Conservation (phyloP, 1,284 basidiomycete species). For the Taiwanofungus camphoratus region DNA sequence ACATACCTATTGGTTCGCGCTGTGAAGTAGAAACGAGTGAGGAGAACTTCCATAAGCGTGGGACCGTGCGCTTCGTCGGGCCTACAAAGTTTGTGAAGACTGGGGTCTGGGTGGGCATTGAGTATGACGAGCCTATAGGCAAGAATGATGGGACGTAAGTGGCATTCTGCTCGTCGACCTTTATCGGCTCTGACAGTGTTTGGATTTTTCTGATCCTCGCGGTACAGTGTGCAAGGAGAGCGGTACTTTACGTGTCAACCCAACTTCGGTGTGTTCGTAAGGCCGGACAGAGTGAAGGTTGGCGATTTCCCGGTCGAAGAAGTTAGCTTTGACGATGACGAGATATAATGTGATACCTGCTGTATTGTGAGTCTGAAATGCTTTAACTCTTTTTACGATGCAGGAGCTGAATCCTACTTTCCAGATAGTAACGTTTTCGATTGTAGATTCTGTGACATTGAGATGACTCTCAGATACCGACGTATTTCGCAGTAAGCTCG, state of each 20-base stretch:
- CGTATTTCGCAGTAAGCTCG: too few species aligned
- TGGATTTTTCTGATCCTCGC: slow-evolving; percentile 2
- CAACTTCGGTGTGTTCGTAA: slow-evolving; percentile 84
- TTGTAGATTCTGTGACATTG: too few species aligned
- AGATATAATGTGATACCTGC: slow-evolving; percentile 27
- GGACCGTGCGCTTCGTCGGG: slow-evolving; percentile 84
- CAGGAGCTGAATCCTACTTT: neutral
- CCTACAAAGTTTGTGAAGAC: slow-evolving; percentile 68
- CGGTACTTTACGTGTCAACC: slow-evolving; percentile 78
- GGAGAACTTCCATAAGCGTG: slow-evolving; percentile 67
- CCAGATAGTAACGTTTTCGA: neutral
- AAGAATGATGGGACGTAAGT: slow-evolving; percentile 94
- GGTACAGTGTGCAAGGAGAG: slow-evolving; percentile 72
- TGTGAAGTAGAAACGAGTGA: slow-evolving; percentile 77
- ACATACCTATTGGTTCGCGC: slow-evolving; percentile 64
- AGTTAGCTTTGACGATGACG: slow-evolving; percentile 59
- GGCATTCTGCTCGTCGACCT: neutral
- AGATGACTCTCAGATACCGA: too few species aligned
- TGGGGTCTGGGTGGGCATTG: slow-evolving; percentile 86
- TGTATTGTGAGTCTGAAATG: too few species aligned
- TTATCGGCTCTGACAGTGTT: neutral
- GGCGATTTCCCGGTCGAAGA: slow-evolving; percentile 88
- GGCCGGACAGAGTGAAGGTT: slow-evolving; percentile 75
- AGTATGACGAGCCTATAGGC: slow-evolving; percentile 94
- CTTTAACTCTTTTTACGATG: neutral